Conservation (phyloP, 768 basidiomycete genomes). For the Chalciporus piperatus region DNA sequence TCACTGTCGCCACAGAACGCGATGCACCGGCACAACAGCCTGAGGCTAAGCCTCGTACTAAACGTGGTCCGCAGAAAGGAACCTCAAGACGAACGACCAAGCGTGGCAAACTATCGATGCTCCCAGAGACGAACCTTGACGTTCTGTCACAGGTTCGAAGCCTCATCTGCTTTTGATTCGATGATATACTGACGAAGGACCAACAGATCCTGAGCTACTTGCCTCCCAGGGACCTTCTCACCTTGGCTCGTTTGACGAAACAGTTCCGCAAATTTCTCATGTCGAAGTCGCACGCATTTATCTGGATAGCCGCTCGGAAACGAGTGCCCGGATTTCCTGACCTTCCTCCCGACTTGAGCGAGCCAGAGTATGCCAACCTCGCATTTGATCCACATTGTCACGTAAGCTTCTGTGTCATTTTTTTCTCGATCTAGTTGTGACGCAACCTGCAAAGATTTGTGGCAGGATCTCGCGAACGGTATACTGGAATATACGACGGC, state of each 20-base stretch:
- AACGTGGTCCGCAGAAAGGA: not conserved
- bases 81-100: not conserved
- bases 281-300: conserved; percentile 23
- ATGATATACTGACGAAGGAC: not conserved
- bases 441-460: too few relatives aligned
- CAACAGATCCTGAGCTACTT: conserved; percentile 39
- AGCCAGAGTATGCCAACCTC: conserved; percentile 42
- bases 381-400: conserved; percentile 27
- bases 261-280: conserved; percentile 36
- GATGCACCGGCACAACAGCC: too few relatives aligned
- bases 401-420: not conserved
- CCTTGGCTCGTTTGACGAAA: conserved; percentile 38
- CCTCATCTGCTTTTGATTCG: not conserved
- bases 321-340: conserved; percentile 32
- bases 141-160: not conserved
- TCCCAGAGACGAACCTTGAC: conserved; percentile 28
- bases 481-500: not conserved
- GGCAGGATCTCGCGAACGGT: not conserved
- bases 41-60: too few relatives aligned
- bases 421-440: too few relatives aligned
- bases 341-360: conserved; percentile 41
- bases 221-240: conserved; percentile 39
- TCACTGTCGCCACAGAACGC: too few relatives aligned
- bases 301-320: too few relatives aligned
- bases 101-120: conserved; percentile 7